These are phyloP conservation scores for Globisporangium nunn DNA, from an alignment of 352 stramenopile species.

Conservation along the genomic window DNA sequence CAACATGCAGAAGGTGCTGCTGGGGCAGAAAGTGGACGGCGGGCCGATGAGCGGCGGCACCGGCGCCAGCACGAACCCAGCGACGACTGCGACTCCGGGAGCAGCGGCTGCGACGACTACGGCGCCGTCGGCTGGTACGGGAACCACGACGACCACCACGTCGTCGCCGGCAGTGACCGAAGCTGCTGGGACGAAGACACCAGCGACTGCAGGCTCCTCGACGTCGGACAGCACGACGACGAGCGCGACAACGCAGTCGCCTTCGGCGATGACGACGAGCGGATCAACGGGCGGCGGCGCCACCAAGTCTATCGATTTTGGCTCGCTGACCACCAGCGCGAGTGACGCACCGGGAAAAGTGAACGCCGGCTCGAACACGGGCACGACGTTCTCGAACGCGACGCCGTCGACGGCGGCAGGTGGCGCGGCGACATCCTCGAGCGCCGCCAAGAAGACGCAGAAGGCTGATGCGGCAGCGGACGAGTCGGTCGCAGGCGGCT, in stretches of 20 bases:
- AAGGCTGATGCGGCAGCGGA: neutral
- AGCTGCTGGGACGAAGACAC: neutral
- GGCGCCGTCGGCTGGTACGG: neutral
- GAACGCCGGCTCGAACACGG: constrained; percentile 7
- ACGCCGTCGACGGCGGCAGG: neutral
- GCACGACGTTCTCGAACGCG: constrained; percentile 16
- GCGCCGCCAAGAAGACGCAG: neutral
- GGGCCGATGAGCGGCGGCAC: constrained; percentile 12
- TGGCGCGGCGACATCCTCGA: constrained; percentile 1
- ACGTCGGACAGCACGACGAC: neutral
- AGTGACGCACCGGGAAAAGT: constrained; percentile 8
- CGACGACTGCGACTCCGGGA: neutral
- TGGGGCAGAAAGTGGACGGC: constrained; percentile 20
- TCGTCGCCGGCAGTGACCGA: neutral
- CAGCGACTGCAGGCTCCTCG: constrained; percentile 4
- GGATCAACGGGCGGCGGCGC: neutral
- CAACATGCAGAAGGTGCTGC: constrained; percentile 43
- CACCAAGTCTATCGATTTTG: constrained; percentile 12
- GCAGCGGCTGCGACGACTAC: constrained; percentile 1
- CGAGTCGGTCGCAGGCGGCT: constrained; percentile 3
- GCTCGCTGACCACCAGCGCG: constrained; percentile 4
- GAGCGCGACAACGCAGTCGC: neutral
- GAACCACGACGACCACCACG: neutral
- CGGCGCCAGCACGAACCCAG: constrained; percentile 10
- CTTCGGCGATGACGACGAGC: neutral